These are phyloP conservation scores for Arthrobotrys musiformis DNA, from an alignment of 2,329 filamentous ascomycete species.

Conservation along the genomic window DNA sequence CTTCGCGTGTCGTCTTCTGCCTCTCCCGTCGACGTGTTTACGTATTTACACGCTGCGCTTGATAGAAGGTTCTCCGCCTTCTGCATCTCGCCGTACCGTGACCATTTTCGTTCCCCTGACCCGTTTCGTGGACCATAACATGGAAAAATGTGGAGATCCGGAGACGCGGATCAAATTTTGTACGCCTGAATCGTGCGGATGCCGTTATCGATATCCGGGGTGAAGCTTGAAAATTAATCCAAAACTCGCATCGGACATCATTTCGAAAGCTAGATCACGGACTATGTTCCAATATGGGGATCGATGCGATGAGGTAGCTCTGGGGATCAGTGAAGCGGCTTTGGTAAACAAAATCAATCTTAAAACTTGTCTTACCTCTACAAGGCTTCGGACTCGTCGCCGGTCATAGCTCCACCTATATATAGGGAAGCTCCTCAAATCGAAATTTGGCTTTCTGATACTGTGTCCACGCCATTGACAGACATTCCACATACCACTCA, in stretches of 20 bases:
- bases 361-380: neutral
- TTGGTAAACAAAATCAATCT: neutral
- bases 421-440: conserved; percentile 12
- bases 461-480: neutral
- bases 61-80: conserved; percentile 14
- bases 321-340: neutral
- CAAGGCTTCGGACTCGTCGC: neutral
- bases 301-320: conserved; percentile 24
- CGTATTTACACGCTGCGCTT: neutral
- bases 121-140: conserved; percentile 33
- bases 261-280: neutral
- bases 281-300: neutral
- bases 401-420: conserved; percentile 10
- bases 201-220: conserved; percentile 43
- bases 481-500: neutral
- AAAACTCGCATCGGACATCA: neutral
- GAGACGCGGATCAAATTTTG: conserved; percentile 15
- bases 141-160: conserved; percentile 25
- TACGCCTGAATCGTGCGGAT: conserved; percentile 2
- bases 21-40: too few species aligned
- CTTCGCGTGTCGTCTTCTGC: conserved; percentile 13
- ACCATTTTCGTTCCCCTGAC: neutral
- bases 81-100: conserved; percentile 15
- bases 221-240: neutral
- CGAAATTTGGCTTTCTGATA: neutral